These are phyloP conservation scores for Psilocybe cyanescens DNA, from an alignment of 768 basidiomycete genomes.

Conservation along the genomic window DNA sequence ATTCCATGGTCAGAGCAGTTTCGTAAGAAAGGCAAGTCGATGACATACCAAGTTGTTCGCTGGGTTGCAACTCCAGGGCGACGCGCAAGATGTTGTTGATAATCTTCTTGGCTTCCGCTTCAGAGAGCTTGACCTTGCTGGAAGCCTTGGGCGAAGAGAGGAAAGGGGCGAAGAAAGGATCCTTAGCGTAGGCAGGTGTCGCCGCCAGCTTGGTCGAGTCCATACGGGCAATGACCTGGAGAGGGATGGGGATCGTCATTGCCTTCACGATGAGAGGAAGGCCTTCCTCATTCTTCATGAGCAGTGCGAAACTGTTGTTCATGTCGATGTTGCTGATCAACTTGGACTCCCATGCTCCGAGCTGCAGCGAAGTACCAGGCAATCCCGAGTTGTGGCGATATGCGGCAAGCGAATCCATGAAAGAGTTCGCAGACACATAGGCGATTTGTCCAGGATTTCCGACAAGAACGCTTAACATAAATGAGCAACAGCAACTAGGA, in stretches of 20 bases:
- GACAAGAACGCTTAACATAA: slow-evolving; percentile 25
- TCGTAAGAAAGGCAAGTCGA: background rate
- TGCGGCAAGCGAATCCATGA: slow-evolving; percentile 33
- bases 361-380: slow-evolving; percentile 31
- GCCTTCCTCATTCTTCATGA: slow-evolving; percentile 25
- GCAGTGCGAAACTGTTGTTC: slow-evolving; percentile 23
- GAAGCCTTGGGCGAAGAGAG: slow-evolving; percentile 8
- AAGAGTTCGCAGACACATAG: slow-evolving; percentile 32
- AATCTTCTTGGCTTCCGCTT: slow-evolving; percentile 22
- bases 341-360: slow-evolving; percentile 35
- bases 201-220: slow-evolving; percentile 23
- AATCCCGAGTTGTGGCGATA: slow-evolving; percentile 29
- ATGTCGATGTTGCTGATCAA: slow-evolving; percentile 24
- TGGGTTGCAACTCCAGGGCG: slow-evolving; percentile 30
- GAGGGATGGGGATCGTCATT: slow-evolving; percentile 24
- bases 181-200: slow-evolving; percentile 23
- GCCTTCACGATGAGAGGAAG: slow-evolving; percentile 25
- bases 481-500: background rate
- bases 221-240: slow-evolving; percentile 25
- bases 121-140: slow-evolving; percentile 13
- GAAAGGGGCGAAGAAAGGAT: slow-evolving; percentile 26
- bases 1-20: background rate
- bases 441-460: slow-evolving; percentile 32
- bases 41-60: slow-evolving; percentile 31
- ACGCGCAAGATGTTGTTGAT: slow-evolving; percentile 27